phyloP scores from a whole-genome alignment of 2,329 filamentous ascomycete species.

The Pyrenochaeta sp. region DNA sequence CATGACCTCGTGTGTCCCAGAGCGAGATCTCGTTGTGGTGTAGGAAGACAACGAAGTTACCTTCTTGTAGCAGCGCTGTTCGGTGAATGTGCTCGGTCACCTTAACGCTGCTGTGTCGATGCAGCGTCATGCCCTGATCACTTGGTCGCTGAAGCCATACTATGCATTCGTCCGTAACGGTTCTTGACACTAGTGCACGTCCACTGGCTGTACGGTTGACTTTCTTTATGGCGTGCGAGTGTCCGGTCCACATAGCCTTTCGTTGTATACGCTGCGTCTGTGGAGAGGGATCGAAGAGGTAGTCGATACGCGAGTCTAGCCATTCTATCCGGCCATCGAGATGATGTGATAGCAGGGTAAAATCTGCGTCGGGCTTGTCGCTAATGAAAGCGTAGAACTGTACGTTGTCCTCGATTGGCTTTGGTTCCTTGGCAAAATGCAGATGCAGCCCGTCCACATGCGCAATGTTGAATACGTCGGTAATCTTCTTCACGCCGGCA shows the following conservation, averaged over 20 bases:
- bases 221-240: conserved; percentile 81
- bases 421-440: conserved; percentile 47
- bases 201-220: conserved; percentile 87
- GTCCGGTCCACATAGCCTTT: conserved; percentile 80
- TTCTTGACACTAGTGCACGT: conserved; percentile 80
- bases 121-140: conserved; percentile 62
- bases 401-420: conserved; percentile 63
- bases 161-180: conserved; percentile 78
- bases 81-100: conserved; percentile 78
- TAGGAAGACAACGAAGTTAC: conserved; percentile 82
- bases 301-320: conserved; percentile 79
- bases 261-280: conserved; percentile 65
- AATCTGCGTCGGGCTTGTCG: conserved; percentile 64
- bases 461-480: conserved; percentile 84
- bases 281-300: conserved; percentile 78
- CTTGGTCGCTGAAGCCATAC: conserved; percentile 77
- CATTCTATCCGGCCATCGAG: conserved; percentile 87
- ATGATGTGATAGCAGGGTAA: conserved; percentile 80
- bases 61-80: conserved; percentile 79
- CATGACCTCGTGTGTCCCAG: conserved; percentile 76
- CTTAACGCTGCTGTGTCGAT: conserved; percentile 73
- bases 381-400: conserved; percentile 79
- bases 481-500: conserved; percentile 69
- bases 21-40: conserved; percentile 74
- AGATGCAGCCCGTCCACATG: conserved; percentile 70